Base-by-base conservation (phyloP, 1,139 yeast species). In the Geotrichum candidum region DNA sequence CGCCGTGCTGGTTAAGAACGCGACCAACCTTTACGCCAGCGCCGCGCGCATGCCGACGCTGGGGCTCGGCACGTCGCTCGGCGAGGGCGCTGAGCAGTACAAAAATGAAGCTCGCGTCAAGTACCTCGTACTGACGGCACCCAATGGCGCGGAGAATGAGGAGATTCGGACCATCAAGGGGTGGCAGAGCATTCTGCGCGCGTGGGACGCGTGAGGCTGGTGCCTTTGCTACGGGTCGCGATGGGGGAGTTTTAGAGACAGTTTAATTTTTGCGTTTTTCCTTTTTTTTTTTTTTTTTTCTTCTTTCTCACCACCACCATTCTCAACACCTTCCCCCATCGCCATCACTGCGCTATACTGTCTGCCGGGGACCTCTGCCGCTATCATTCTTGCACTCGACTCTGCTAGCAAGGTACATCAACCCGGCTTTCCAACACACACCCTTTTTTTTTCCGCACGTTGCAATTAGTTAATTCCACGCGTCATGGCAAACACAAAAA, bases 1-100 rank as follows among this genome's bases (percentile, higher is more conserved):
- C 22, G 56, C 52, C 10, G 65, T 65, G 13, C 64, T 70, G 29
- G 55, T 58, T 7, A 59, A 63, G 31, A 70, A 70, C 53, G 70
- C 73, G 23, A 52, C 59, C 23, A 67, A 63, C 22, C 65, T 63
- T 58, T 70, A 70, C 58, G 58, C 61, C 25, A 70, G 69, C 54
- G 70, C 70, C 2, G 50, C 48, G 25, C 56, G 53, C 53, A 35
- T 58, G 29, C 61, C 57, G 31, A n/a, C 53, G 3, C 15, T 46
- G 45, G 53, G 53, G 11, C 45, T 38, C 27, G 51, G 54, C 11
- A 27, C 52, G 9, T 33, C 50, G 3, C n/a, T 41, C 10, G 60
- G 60, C 3, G 60, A 54, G 10, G 48, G 45, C 10, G 60, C 41
- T 5, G 57, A 48, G 27, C 56, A 23, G 56, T 27, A 53, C 29